A percentile compares a stretch with the other conserved stretches of the same genome.
phyloP scores from a whole-genome alignment of 176 grass and related monocot species.

The Themeda triandra region DNA sequence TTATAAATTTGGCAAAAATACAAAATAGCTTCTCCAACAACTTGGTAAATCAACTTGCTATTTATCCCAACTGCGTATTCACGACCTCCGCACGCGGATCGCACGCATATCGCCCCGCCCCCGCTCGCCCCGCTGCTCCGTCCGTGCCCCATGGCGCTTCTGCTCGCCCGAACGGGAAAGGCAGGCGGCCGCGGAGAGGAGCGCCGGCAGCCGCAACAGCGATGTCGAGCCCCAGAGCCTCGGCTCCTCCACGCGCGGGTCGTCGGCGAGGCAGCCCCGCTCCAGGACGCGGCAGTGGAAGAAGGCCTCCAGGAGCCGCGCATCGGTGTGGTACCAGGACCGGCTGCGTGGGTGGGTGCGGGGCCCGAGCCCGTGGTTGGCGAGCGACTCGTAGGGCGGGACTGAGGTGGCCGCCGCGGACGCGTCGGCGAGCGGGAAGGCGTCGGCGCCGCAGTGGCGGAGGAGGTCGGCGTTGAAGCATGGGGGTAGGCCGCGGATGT shows the following conservation, averaged over 20 bases:
- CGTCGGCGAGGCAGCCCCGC: constrained; percentile 39
- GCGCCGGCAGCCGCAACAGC: constrained; percentile 53
- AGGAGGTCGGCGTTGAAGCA: constrained; percentile 64
- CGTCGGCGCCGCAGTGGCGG: constrained; percentile 39
- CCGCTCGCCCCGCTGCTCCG: too few species aligned
- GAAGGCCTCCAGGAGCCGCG: constrained; percentile 55
- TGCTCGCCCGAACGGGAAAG: too few species aligned
- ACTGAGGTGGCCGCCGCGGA: constrained; percentile 32
- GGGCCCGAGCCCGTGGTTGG: constrained; percentile 67
- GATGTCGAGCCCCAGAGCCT: constrained; percentile 65
- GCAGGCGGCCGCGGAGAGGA: too few species aligned
- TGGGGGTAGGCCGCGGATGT: constrained; percentile 43
- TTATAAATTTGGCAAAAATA: too few species aligned
- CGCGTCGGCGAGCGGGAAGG: constrained; percentile 57
- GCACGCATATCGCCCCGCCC: too few species aligned
- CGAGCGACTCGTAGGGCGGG: constrained; percentile 47
- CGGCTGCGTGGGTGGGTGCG: constrained; percentile 45
- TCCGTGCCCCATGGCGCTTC: too few species aligned
- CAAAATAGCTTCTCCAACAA: too few species aligned
- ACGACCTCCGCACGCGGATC: too few species aligned
- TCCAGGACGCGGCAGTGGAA: constrained; percentile 70
- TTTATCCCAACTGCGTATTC: too few species aligned
- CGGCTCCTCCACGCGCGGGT: constrained; percentile 54
- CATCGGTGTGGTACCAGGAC: constrained; percentile 73
- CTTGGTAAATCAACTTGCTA: too few species aligned